Evolutionary conservation across 352 stramenopile species (phyloP).

Genomic region (Phytopythium boreale): DNA sequence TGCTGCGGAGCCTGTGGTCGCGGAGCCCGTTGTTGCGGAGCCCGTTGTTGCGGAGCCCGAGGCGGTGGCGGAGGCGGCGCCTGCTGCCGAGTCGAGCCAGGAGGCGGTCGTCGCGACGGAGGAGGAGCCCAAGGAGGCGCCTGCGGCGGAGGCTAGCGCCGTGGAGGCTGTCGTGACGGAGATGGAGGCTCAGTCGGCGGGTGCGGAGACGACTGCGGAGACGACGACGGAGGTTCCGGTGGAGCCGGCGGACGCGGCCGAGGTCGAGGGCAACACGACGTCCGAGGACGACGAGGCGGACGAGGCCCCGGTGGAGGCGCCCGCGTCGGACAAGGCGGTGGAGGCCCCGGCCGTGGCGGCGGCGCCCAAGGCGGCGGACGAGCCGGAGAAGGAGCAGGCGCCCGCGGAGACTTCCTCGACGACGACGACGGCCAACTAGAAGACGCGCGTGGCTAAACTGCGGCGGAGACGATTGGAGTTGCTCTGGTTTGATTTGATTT

Average conservation of each 20-base stretch:
- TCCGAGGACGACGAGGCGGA: conserved; percentile 25
- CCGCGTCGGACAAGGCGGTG: conserved; percentile 10
- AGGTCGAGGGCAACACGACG: conserved; percentile 25
- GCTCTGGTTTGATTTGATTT: neutral
- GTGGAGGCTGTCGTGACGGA: conserved; percentile 5
- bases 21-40: neutral
- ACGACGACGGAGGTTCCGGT: neutral
- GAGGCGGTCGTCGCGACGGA: neutral
- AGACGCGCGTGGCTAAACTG: neutral
- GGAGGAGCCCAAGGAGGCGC: neutral
- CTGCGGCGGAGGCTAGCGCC: neutral
- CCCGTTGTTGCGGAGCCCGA: neutral
- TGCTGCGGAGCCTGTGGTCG: neutral
- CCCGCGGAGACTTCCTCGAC: neutral
- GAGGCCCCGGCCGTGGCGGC: conserved; percentile 17
- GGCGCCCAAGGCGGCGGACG: conserved; percentile 10
- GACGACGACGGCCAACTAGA: conserved; percentile 14
- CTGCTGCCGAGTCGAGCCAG: neutral
- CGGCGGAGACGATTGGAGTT: neutral
- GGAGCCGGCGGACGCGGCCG: conserved; percentile 13
- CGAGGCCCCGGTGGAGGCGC: conserved; percentile 17
- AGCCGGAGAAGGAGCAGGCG: conserved; percentile 21
- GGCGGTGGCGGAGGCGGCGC: neutral
- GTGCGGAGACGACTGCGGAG: conserved; percentile 4
- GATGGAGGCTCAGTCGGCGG: neutral